Base-by-base conservation (phyloP, 2,329 filamentous ascomycete species). In the Erysiphe pulchra region DNA sequence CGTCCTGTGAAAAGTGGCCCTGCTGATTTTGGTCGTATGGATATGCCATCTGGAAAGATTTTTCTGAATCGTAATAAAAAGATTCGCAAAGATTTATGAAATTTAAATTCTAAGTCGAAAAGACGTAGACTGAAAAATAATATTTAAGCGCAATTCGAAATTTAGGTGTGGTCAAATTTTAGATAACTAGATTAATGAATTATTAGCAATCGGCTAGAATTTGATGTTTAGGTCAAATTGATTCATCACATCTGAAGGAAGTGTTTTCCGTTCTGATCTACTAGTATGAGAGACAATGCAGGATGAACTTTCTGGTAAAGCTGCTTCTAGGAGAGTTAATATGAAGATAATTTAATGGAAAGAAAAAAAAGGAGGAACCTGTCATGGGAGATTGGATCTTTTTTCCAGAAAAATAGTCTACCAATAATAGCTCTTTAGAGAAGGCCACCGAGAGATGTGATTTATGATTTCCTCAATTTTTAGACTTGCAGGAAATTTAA, bases 1-100 rank as follows among this genome's bases (percentile, higher is more conserved):
- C 53, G 50, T 67, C 67, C 51, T 64, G 64, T 46, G 64, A 68
- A 59, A 71, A 71, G 52, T 68, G 65, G 51, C 62, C 62, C 53
- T 70, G 69, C 60, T 74, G 73, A 59, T 72, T 75, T 51, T 68
- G 65, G 55, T 77, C 73, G 60, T 73, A 73, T 50, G 71, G 69
- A 65, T 75, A 78, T 59, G 72, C 75, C 75, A 79, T 79, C 48
- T 52, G 69, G 59, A 32, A 6, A 17, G 24, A 39, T 17, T 18
- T 20, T 30, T 31, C n/a, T 16, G 28, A 4, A 33, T 17, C 13
- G 36, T 39, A 4, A 9, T 39, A 28, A 28, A 28, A 8, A 7
- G 1, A 28, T 28, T 28, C 24, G 37, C 37, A 18, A 39, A 11
- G 10, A 37, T 37, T 37, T 37, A 28, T 28, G 7, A 28, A 28